Percentiles rank a stretch among this genome's conserved stretches.
phyloP scores from a whole-genome alignment of 2,329 filamentous ascomycete species.

The Aspergillus pseudotamarii region DNA sequence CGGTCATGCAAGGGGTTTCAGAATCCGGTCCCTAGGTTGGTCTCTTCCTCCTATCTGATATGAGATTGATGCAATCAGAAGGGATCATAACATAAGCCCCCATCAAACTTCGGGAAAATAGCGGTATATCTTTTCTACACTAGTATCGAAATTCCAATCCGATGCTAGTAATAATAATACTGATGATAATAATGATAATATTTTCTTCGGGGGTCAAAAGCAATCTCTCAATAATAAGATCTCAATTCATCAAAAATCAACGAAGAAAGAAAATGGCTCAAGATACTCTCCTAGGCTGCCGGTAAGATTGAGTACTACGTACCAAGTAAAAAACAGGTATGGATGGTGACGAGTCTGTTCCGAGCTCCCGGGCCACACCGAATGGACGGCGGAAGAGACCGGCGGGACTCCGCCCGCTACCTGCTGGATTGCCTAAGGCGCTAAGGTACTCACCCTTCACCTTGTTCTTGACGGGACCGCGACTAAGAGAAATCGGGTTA shows the following conservation, averaged over 20 bases:
- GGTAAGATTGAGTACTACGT: neutral
- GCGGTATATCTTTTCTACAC: neutral
- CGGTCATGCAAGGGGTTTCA: conserved; percentile 1
- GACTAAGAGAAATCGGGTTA: neutral
- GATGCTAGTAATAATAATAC: neutral
- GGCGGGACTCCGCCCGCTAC: conserved; percentile 29
- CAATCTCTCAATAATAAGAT: neutral
- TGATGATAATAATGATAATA: neutral
- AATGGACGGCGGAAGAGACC: conserved; percentile 27
- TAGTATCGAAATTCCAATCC: neutral
- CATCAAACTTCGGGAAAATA: neutral
- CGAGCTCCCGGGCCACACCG: conserved; percentile 18
- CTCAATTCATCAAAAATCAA: neutral
- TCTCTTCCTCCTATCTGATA: conserved; percentile 1
- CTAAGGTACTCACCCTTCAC: neutral
- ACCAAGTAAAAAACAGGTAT: conserved; percentile 1
- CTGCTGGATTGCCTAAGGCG: conserved; percentile 4
- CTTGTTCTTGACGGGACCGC: neutral
- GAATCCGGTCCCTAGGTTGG: neutral
- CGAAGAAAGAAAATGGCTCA: neutral
- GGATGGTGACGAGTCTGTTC: conserved; percentile 15
- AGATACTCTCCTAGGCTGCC: neutral
- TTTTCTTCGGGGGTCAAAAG: neutral
- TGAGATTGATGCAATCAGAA: conserved; percentile 1
- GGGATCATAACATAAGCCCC: neutral